Conservation (phyloP, 805 yeast genomes). For the Kockiozyma suomiensis region DNA sequence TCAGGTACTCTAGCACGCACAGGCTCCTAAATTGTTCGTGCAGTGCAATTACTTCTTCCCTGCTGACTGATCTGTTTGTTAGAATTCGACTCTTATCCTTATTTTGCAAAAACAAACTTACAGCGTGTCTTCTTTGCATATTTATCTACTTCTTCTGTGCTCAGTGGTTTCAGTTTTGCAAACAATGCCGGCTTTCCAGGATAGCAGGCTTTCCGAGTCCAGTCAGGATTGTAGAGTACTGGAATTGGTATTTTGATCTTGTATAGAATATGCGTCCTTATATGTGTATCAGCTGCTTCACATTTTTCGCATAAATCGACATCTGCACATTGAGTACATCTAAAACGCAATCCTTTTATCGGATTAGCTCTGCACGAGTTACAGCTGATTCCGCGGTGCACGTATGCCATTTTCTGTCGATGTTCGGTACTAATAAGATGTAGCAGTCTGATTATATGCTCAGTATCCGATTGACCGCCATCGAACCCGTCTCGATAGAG, state of each 20-base stretch:
- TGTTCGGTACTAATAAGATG: conserved; percentile 37
- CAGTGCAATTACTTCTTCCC: conserved; percentile 33
- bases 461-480: not conserved
- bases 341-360: conserved; percentile 52
- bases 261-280: conserved; percentile 36
- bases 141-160: not conserved
- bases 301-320: conserved; percentile 56
- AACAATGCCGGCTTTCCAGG: conserved; percentile 25
- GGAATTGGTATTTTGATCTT: conserved; percentile 41
- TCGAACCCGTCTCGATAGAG: not conserved
- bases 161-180: conserved; percentile 5
- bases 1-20: conserved; percentile 1
- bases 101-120: conserved; percentile 2
- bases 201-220: conserved; percentile 34
- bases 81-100: too few species aligned
- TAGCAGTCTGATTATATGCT: conserved; percentile 30
- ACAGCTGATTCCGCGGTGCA: conserved; percentile 42
- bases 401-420: conserved; percentile 30
- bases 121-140: conserved; percentile 13
- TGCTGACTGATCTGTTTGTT: conserved; percentile 6
- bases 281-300: conserved; percentile 40
- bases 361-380: conserved; percentile 42
- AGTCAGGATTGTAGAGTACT: conserved; percentile 36
- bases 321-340: conserved; percentile 56
- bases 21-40: conserved; percentile 29